Base-by-base conservation (phyloP, 176 grass and related monocot genomes). In the Musa itinerans region DNA sequence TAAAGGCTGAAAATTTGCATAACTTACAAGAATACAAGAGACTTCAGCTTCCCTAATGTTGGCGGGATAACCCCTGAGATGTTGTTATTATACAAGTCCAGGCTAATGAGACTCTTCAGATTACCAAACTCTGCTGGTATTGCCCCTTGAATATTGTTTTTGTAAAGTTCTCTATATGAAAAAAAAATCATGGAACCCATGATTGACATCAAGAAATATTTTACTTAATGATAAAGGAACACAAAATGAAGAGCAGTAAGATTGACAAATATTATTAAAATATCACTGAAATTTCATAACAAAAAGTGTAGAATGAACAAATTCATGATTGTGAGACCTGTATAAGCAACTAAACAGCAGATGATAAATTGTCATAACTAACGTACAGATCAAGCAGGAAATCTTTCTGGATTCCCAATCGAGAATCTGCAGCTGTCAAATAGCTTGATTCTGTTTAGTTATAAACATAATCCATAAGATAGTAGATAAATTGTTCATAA, bases 1-100 rank as follows among this genome's bases (percentile, higher is more conserved):
- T 43, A 6, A 43, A 43, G 34, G 0, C 4, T 43, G 3, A 6
- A 43, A 43, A 6, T 43, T 43, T 43, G 34, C 2, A 29, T 17
- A 76, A 80, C 86, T 85, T 73, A 96, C 88, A 96, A 76, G 74
- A 96, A 96, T 56, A 90, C 83, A 76, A 96, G 80, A 12, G 88
- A 89, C 52, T 78, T 81, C 70, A 91, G 61, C 77, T 89, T 88
- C 61, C 86, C 81, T 79, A 91, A 74, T 77, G 80, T 68, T 71
- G 80, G 72, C 34, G 92, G 88, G 73, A 96, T 90, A 49, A 57
- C 73, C 63, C 92, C 83, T 27, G 92, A 83, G 52, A 96, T 81
- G 65, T 96, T 96, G 74, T 96, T 96, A 73, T 86, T 86, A 75
- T 96, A 96, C 81, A 96, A 73, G 50, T 91, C 92, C 73, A 96